Conservation (phyloP, 179 eudicot genomes). For the Spinacia oleracea region DNA sequence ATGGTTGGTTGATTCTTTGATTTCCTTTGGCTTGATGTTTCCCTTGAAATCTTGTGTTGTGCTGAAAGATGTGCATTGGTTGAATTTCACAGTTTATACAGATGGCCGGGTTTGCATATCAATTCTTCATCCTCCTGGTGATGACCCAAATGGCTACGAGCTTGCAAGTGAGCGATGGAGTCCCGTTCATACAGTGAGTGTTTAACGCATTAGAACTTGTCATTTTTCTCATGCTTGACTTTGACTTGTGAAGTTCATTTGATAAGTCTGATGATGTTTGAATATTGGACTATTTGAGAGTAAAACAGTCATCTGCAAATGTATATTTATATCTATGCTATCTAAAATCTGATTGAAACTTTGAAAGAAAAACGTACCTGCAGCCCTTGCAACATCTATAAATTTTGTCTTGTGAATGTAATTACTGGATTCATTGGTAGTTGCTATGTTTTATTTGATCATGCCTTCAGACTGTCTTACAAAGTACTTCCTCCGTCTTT, state of each 20-base stretch:
- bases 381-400: not conserved
- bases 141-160: slow-evolving; percentile 94
- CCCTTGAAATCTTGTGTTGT: not conserved
- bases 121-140: slow-evolving; percentile 95
- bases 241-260: not conserved
- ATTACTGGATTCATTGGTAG: not conserved
- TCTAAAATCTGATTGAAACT: not conserved
- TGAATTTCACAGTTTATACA: slow-evolving; percentile 49
- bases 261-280: not conserved
- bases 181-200: slow-evolving; percentile 88
- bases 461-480: not conserved
- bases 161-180: slow-evolving; percentile 98
- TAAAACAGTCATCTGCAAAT: not conserved
- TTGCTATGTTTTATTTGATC: not conserved
- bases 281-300: not conserved
- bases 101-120: slow-evolving; percentile 90
- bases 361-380: not conserved
- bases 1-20: slow-evolving; percentile 50
- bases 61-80: not conserved
- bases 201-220: not conserved
- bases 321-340: not conserved
- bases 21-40: not conserved
- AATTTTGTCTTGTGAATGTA: not conserved
- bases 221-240: not conserved
- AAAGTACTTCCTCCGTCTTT: not conserved